Conservation (phyloP, 2,329 filamentous ascomycete species). For the Phoma sp. region DNA sequence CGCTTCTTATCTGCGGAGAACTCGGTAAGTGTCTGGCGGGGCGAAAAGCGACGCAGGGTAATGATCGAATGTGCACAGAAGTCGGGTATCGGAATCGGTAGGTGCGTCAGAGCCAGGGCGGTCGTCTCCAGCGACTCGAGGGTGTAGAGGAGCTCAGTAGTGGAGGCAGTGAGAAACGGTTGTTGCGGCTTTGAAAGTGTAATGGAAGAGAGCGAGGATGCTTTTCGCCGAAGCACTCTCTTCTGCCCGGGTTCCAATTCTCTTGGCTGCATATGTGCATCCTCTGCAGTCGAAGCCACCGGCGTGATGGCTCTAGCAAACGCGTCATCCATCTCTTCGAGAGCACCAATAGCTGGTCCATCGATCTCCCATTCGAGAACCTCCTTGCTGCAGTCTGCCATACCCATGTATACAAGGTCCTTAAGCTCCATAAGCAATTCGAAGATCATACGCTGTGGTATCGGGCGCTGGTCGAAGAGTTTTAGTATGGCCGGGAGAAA, state of each 20-base stretch:
- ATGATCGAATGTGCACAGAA: conserved; percentile 44
- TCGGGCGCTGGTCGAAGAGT: conserved; percentile 41
- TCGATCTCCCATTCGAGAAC: conserved; percentile 43
- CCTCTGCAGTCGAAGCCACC: conserved; percentile 1
- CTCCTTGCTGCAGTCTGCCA: conserved; percentile 34
- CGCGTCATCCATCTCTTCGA: conserved; percentile 44
- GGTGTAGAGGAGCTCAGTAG: conserved; percentile 35
- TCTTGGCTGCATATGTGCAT: background rate
- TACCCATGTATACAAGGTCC: conserved; percentile 39
- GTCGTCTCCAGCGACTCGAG: conserved; percentile 47
- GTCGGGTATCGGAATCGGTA: conserved; percentile 35
- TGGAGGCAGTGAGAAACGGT: conserved; percentile 31
- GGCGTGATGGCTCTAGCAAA: conserved; percentile 35
- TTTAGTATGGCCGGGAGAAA: conserved; percentile 42
- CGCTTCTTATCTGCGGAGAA: conserved; percentile 33
- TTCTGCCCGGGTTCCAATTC: conserved; percentile 15
- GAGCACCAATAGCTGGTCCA: conserved; percentile 26
- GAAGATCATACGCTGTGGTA: conserved; percentile 46
- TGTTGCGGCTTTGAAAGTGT: conserved; percentile 16
- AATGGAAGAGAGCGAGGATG: conserved; percentile 20
- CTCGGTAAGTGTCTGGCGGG: conserved; percentile 33
- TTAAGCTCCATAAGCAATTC: conserved; percentile 46
- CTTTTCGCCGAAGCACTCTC: conserved; percentile 30
- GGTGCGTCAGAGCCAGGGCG: conserved; percentile 34
- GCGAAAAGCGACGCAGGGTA: conserved; percentile 37